Conservation (phyloP, 371 early-diverging fungal genomes). For the Mucor piriformis region DNA sequence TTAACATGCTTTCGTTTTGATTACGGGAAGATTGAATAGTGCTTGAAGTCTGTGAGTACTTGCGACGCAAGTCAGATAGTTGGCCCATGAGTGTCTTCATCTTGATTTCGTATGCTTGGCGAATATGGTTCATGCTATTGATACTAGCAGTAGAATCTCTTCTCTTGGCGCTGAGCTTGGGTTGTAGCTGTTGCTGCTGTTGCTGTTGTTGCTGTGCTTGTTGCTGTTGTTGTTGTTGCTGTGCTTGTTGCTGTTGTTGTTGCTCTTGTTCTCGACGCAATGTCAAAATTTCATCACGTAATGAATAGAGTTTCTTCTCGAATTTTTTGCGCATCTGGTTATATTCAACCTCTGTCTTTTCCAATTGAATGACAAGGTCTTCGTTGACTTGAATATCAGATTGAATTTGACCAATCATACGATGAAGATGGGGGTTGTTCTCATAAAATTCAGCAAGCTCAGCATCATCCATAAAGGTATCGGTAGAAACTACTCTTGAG, state of each 20-base stretch:
- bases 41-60: conserved; percentile 59
- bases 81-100: conserved; percentile 68
- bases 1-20: conserved; percentile 55
- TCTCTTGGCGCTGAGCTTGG: background rate
- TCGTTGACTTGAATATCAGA: conserved; percentile 71
- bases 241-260: conserved; percentile 11
- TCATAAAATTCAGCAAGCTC: conserved; percentile 17
- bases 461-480: conserved; percentile 14
- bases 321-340: conserved; percentile 62
- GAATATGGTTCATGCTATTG: conserved; percentile 28
- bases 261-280: conserved; percentile 32
- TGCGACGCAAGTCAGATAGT: conserved; percentile 61
- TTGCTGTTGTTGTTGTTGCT: conserved; percentile 7
- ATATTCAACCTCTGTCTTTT: conserved; percentile 59
- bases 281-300: conserved; percentile 61
- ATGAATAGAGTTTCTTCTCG: conserved; percentile 62
- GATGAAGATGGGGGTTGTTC: conserved; percentile 37
- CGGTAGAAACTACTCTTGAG: conserved; percentile 19
- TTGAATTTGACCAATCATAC: conserved; percentile 63
- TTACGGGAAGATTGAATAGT: conserved; percentile 56
- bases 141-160: background rate
- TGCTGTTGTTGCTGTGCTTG: conserved; percentile 10
- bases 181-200: background rate
- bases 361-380: conserved; percentile 56
- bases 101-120: conserved; percentile 67